Conservation (phyloP, 495 filamentous ascomycete genomes). For the Letharia columbiana region DNA sequence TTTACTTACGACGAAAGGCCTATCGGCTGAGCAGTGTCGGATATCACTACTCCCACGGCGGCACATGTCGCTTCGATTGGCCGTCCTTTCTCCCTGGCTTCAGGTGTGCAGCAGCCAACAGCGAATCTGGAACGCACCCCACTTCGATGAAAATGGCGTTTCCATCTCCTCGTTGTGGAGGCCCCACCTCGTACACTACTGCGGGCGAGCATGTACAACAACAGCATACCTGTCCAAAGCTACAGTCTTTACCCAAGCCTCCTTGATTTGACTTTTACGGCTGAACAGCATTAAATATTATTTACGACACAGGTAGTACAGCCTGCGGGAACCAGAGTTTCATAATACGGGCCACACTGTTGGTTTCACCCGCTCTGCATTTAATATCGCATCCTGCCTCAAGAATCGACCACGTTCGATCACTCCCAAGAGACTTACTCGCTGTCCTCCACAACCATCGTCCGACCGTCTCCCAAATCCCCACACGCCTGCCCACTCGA, state of each 20-base stretch:
- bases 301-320: not conserved
- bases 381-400: too few species aligned
- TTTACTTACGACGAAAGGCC: not conserved
- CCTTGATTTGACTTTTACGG: not conserved
- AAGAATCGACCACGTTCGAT: too few species aligned
- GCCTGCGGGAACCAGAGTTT: not conserved
- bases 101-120: not conserved
- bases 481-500: not conserved
- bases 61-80: constrained; percentile 8
- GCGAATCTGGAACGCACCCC: not conserved
- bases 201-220: not conserved
- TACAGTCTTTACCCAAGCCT: not conserved
- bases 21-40: not conserved
- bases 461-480: not conserved
- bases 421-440: not conserved
- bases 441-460: not conserved
- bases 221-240: not conserved
- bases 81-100: not conserved
- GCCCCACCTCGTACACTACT: not conserved
- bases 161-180: not conserved
- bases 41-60: not conserved
- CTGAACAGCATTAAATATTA: not conserved
- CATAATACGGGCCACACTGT: not conserved
- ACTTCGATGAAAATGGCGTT: not conserved
- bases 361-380: not conserved